A percentile compares a stretch with the other conserved stretches of the same genome.
Evolutionary conservation across 331 rosid species (phyloP).

Genomic region (Cucumis variabilis): DNA sequence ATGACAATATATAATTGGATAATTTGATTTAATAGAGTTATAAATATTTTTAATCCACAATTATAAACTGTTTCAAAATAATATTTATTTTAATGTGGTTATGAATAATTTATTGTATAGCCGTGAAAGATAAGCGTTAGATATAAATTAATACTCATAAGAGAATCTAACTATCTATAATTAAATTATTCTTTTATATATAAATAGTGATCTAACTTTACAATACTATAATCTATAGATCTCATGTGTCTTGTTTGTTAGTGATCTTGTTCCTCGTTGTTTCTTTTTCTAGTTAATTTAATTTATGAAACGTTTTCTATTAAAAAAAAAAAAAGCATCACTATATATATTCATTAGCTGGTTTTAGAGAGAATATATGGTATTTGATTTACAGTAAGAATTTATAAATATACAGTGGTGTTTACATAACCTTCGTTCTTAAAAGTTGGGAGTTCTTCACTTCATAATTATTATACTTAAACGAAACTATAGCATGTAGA

Average conservation of each 20-base stretch:
- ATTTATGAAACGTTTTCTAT: not conserved
- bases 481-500: too few relatives aligned
- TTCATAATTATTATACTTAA: too few relatives aligned
- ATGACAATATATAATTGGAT: too few relatives aligned
- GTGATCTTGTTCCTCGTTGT: not conserved
- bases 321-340: not conserved
- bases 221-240: not conserved
- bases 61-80: not conserved
- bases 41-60: too few relatives aligned
- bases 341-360: not conserved
- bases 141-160: constrained; percentile 9
- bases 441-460: too few relatives aligned
- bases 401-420: too few relatives aligned
- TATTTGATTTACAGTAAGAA: not conserved
- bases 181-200: not conserved
- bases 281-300: not conserved
- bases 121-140: not conserved
- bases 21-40: too few relatives aligned
- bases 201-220: not conserved
- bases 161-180: constrained; percentile 1
- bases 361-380: not conserved
- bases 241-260: not conserved
- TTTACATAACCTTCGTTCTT: too few relatives aligned
- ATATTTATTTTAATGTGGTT: not conserved
- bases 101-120: not conserved